Base-by-base conservation (phyloP, 495 filamentous ascomycete species). In the Hypoxylon lienhwacheense region DNA sequence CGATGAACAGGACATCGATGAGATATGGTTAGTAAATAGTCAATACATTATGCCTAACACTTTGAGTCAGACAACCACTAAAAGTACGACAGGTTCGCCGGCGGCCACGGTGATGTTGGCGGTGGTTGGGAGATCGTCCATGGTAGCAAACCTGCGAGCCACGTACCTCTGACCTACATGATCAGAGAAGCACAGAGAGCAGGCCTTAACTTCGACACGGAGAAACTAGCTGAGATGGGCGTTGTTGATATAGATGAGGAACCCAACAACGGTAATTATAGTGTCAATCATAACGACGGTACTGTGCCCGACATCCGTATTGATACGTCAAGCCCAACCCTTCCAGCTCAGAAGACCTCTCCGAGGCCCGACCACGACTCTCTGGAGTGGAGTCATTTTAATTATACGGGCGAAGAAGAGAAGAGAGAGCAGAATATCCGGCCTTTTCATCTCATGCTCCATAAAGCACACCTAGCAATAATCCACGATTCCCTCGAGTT, bases 161-260 rank as follows among this genome's bases (percentile, higher is more conserved):
- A 95, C 61, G 78, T 84, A 5, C 88, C 90, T 1, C 73, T 93
- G 2, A 80, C 87, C 3, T 95, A 89, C 83, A 95, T 95, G 87
- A 82, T 92, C 2, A 78, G 85, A 42, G 89, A 92, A 69, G 88
- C 88, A 3, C 80, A 84, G 45, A 79, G 74, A 15, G 88, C 89
- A 2, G 89, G 89, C 0, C 78, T 92, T 7, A 68, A 76, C 3
- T 89, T 92, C 29, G 87, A 92, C 55, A 50, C 70, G 7, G 74
- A 81, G 40, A 89, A 90, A 54, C 76, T 92, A 59, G 77, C 78
- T 26, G 77, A 81, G 16, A 78, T 89, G 63, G 83, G 84, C 29
- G 80, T 80, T 39, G 29, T 69, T 6, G 72, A 81, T 47, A 54
- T 68, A 33, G 44, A 71, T 49, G 63, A 75, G 3, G 12, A 36